Conservation (phyloP, 257 asterid species). For the Nicotiana tabacum region DNA sequence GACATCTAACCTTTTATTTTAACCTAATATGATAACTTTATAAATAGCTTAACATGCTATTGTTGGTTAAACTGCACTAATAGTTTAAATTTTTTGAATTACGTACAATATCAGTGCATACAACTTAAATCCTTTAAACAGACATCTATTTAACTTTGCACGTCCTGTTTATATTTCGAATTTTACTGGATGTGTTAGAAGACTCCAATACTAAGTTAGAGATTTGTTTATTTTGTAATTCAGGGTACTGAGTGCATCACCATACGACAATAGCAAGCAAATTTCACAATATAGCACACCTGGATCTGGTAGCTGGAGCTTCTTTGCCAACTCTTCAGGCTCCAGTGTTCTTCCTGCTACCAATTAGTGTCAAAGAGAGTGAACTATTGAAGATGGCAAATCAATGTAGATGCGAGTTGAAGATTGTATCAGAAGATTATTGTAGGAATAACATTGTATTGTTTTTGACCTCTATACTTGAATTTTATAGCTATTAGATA, state of each 20-base stretch:
- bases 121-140: background rate
- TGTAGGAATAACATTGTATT: background rate
- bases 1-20: too few relatives aligned
- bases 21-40: too few relatives aligned
- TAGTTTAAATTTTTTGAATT: too few relatives aligned
- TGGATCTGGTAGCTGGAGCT: conserved; percentile 18
- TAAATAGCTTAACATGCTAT: too few relatives aligned
- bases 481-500: background rate
- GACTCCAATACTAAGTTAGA: background rate
- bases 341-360: conserved; percentile 30
- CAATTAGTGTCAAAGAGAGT: conserved; percentile 1
- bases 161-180: background rate
- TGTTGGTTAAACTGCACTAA: too few relatives aligned
- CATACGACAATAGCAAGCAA: conserved; percentile 30
- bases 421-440: background rate
- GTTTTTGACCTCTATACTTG: background rate
- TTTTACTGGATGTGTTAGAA: background rate
- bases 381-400: background rate
- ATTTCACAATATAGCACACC: conserved; percentile 23
- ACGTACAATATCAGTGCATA: background rate
- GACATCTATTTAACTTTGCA: background rate
- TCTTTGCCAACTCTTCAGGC: conserved; percentile 27
- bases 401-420: background rate
- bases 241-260: conserved; percentile 37
- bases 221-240: background rate